Evolutionary conservation across 176 grass and related monocot genomes (phyloP).

Genomic region (Pontederia paniculata): DNA sequence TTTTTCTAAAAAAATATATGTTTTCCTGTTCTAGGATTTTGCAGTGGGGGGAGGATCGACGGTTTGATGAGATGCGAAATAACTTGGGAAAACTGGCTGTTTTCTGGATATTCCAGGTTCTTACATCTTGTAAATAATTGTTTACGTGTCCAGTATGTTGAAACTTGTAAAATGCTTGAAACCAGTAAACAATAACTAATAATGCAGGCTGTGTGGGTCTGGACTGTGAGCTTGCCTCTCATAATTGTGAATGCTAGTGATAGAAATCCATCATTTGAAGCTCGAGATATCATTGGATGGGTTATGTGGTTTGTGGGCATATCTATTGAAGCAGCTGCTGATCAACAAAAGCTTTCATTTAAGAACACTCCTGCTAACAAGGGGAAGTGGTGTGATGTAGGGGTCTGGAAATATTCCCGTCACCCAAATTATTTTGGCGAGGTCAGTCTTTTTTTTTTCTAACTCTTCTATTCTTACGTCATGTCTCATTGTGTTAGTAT

Average conservation of each 20-base stretch:
- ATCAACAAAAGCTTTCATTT: slow-evolving; percentile 87
- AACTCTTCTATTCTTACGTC: neutral
- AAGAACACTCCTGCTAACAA: slow-evolving; percentile 67
- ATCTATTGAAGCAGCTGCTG: slow-evolving; percentile 50
- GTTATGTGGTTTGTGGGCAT: slow-evolving; percentile 73
- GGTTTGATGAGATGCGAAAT: slow-evolving; percentile 82
- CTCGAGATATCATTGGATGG: slow-evolving; percentile 91
- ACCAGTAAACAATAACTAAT: neutral
- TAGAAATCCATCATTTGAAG: slow-evolving; percentile 46
- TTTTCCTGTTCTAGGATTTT: slow-evolving; percentile 40
- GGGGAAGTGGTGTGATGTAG: slow-evolving; percentile 73
- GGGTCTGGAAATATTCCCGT: slow-evolving; percentile 83
- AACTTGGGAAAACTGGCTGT: slow-evolving; percentile 64
- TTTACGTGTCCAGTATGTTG: neutral
- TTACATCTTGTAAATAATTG: neutral
- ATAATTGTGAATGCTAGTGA: slow-evolving; percentile 80
- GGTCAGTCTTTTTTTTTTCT: slow-evolving; percentile 27
- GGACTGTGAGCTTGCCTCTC: slow-evolving; percentile 82
- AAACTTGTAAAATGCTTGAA: neutral
- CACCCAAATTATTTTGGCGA: slow-evolving; percentile 99
- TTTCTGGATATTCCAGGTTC: slow-evolving; percentile 90
- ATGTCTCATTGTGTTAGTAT: neutral
- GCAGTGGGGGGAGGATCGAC: slow-evolving; percentile 75
- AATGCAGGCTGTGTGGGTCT: slow-evolving; percentile 79
- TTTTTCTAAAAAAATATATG: no score